Percentiles rank a stretch among this genome's conserved stretches.
Evolutionary conservation across 495 filamentous ascomycete genomes (phyloP).

Genomic region (Penicillium bovifimosum): DNA sequence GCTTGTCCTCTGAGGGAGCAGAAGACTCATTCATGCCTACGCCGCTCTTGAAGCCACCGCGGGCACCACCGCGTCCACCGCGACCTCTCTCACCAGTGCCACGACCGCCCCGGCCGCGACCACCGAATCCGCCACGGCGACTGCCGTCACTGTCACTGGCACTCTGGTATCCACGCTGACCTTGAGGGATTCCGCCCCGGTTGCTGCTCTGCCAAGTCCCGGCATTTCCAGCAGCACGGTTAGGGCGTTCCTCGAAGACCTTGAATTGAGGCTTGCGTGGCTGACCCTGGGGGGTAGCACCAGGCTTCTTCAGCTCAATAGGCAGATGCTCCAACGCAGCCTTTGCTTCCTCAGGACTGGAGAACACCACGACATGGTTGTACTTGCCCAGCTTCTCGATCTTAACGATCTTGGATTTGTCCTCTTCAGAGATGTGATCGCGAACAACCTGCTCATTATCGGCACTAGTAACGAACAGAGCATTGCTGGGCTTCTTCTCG

Average conservation of each 20-base stretch:
- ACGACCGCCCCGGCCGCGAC: conserved; percentile 53
- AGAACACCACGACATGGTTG: conserved; percentile 78
- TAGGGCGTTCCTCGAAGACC: conserved; percentile 63
- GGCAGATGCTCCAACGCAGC: conserved; percentile 66
- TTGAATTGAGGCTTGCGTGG: conserved; percentile 70
- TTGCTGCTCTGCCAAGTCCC: conserved; percentile 69
- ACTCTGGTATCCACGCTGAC: conserved; percentile 67
- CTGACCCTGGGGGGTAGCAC: conserved; percentile 52
- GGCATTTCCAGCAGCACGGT: conserved; percentile 51
- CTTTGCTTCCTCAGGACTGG: conserved; percentile 68
- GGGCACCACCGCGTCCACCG: conserved; percentile 35
- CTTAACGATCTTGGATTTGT: conserved; percentile 68
- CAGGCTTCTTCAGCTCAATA: conserved; percentile 59
- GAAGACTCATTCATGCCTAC: conserved; percentile 39
- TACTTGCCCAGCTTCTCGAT: conserved; percentile 70
- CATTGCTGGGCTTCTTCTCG: conserved; percentile 59
- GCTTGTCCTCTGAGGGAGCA: conserved; percentile 48
- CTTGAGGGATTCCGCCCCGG: conserved; percentile 49
- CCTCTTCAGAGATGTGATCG: conserved; percentile 73
- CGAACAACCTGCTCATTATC: conserved; percentile 71
- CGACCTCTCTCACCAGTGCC: conserved; percentile 46
- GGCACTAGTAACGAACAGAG: conserved; percentile 77
- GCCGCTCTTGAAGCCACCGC: conserved; percentile 53
- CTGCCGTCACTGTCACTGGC: conserved; percentile 77
- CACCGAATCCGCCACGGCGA: conserved; percentile 58